Conservation (phyloP, 441 rosid genomes). For the Mallotus japonicus region DNA sequence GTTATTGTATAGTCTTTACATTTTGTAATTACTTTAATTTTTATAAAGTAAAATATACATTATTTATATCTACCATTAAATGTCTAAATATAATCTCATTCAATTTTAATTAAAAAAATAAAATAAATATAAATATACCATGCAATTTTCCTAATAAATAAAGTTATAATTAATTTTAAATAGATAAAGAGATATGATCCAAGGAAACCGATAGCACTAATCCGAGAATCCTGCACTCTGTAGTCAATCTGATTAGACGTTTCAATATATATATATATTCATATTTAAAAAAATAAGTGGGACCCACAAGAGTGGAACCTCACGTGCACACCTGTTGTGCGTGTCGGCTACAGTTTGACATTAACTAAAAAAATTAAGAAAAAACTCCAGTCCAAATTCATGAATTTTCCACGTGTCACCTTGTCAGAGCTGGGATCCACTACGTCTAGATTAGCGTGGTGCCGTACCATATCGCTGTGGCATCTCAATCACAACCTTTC, state of each 20-base stretch:
- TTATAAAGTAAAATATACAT: too few species aligned
- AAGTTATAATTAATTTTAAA: too few species aligned
- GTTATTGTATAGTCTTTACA: too few species aligned
- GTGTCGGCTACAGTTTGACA: constrained; percentile 40
- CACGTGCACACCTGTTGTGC: constrained; percentile 41
- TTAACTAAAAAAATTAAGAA: too few species aligned
- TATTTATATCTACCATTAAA: too few species aligned
- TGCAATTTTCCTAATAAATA: too few species aligned
- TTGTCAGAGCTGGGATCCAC: not conserved
- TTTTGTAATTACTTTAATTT: too few species aligned
- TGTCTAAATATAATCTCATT: too few species aligned
- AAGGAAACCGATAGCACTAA: constrained; percentile 11
- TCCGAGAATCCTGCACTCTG: constrained; percentile 30
- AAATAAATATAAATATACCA: too few species aligned
- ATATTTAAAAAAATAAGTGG: not conserved
- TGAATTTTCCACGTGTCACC: constrained; percentile 19
- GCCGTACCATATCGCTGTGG: constrained; percentile 24
- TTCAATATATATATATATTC: too few species aligned
- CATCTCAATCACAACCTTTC: not conserved
- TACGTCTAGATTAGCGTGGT: not conserved
- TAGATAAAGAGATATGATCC: not conserved
- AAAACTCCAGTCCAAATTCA: not conserved
- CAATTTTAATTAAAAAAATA: too few species aligned
- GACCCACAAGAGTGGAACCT: constrained; percentile 20
- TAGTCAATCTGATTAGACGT: constrained; percentile 35